Evolutionary conservation across 495 filamentous ascomycete species (phyloP).

Genomic region (Penicillium coffeae): DNA sequence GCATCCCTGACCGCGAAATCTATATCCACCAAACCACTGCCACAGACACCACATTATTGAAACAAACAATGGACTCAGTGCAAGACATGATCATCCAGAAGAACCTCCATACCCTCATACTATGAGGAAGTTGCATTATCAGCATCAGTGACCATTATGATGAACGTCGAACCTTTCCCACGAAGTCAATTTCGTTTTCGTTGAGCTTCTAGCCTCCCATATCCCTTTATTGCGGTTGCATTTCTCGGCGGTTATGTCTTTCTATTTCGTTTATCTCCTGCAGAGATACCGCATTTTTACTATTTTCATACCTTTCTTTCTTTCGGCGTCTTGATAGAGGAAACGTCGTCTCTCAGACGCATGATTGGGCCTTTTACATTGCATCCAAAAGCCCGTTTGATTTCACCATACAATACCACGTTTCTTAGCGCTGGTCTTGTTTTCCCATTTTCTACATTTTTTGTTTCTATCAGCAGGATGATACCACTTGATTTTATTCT

Average conservation of each 20-base stretch:
- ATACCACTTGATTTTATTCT: constrained; percentile 33
- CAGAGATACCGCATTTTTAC: constrained; percentile 14
- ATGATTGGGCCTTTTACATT: constrained; percentile 23
- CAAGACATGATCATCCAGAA: constrained; percentile 99
- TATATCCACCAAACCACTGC: constrained; percentile 94
- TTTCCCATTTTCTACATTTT: constrained; percentile 6
- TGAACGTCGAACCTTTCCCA: constrained; percentile 20
- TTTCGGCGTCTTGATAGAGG: constrained; percentile 30
- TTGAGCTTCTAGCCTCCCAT: constrained; percentile 22
- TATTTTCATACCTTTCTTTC: constrained; percentile 2
- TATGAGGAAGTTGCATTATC: constrained; percentile 53
- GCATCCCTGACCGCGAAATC: constrained; percentile 80
- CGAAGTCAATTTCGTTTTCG: constrained; percentile 20
- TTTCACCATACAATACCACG: constrained; percentile 17
- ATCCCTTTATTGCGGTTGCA: constrained; percentile 21
- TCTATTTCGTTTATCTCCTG: constrained; percentile 13
- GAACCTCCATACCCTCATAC: constrained; percentile 89
- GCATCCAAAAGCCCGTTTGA: constrained; percentile 27
- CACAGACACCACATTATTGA: constrained; percentile 90
- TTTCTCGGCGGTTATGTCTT: constrained; percentile 22
- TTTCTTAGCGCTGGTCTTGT: constrained; percentile 23
- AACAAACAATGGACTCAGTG: constrained; percentile 95
- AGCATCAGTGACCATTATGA: constrained; percentile 24
- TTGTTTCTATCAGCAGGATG: constrained; percentile 27
- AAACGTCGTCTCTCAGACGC: constrained; percentile 18